Percentiles rank a stretch among this genome's conserved stretches.
Conservation (phyloP, 768 basidiomycete species). For the Pleurotus tuoliensis region DNA sequence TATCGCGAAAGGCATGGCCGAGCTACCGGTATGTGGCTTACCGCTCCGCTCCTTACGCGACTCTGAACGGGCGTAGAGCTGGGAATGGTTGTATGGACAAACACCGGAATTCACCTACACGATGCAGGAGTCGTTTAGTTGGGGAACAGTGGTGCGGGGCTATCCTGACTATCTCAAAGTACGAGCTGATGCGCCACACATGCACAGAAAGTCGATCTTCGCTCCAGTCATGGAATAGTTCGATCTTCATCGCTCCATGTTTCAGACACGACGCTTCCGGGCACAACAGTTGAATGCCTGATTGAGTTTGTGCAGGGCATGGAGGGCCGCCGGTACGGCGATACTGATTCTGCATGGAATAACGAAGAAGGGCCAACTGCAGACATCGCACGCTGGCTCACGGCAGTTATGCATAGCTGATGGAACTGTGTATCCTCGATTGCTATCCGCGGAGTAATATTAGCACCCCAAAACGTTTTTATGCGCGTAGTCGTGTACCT, state of each 20-base stretch:
- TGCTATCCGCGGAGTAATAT: not conserved
- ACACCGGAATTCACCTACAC: constrained; percentile 89
- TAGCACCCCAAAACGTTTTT: too few relatives aligned
- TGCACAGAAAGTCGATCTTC: constrained; percentile 42
- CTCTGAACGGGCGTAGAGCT: constrained; percentile 48
- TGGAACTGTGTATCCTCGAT: not conserved
- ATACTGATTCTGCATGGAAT: constrained; percentile 3
- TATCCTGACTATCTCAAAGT: not conserved
- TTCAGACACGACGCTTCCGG: constrained; percentile 11
- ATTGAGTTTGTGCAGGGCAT: not conserved
- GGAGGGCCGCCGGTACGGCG: constrained; percentile 11
- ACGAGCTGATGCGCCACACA: not conserved
- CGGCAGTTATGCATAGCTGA: constrained; percentile 8
- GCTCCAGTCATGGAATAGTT: constrained; percentile 66
- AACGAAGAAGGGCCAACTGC: not conserved
- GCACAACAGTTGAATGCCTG: not conserved
- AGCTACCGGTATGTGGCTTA: constrained; percentile 55
- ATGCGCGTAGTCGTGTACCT: too few relatives aligned
- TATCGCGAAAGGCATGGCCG: constrained; percentile 65
- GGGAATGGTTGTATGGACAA: constrained; percentile 93
- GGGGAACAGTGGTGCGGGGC: constrained; percentile 46
- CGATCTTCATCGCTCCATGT: constrained; percentile 37
- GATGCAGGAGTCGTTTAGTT: constrained; percentile 37
- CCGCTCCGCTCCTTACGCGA: not conserved
- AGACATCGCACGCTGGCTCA: constrained; percentile 9